phyloP scores from a whole-genome alignment of 2,329 filamentous ascomycete genomes.

The Alternaria sp. region DNA sequence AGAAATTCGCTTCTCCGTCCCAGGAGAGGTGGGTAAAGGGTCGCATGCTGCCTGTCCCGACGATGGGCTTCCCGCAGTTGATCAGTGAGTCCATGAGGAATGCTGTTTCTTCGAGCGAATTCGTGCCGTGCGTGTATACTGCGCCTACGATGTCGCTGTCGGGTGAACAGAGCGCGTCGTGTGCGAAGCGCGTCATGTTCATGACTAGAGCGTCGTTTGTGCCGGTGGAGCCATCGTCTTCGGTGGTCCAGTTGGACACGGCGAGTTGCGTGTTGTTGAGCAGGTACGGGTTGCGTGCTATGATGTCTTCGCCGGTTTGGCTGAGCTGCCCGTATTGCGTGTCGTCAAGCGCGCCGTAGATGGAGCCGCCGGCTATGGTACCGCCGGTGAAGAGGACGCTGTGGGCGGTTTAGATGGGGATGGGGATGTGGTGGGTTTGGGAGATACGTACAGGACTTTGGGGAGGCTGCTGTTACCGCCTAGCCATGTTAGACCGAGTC shows the following conservation, averaged over 20 bases:
- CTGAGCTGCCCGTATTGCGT: conserved; percentile 36
- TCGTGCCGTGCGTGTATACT: conserved; percentile 38
- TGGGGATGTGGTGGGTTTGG: neutral
- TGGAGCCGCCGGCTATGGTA: conserved; percentile 35
- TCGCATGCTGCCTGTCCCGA: conserved; percentile 34
- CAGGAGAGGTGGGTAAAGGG: conserved; percentile 34
- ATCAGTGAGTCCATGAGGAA: conserved; percentile 36
- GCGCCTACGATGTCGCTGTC: conserved; percentile 40
- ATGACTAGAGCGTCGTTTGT: conserved; percentile 39
- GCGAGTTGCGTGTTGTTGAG: conserved; percentile 39
- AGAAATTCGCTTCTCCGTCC: conserved; percentile 39
- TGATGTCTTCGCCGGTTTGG: conserved; percentile 34
- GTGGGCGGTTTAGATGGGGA: neutral
- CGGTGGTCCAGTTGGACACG: conserved; percentile 34
- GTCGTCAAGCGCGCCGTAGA: conserved; percentile 38
- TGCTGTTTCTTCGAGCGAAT: conserved; percentile 39
- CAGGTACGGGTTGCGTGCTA: conserved; percentile 34
- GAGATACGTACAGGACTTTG: conserved; percentile 26
- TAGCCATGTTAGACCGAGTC: conserved; percentile 29
- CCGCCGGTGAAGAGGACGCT: conserved; percentile 37
- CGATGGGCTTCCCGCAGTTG: conserved; percentile 38
- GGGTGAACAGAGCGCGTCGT: conserved; percentile 33
- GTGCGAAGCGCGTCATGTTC: conserved; percentile 41
- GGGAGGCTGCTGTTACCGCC: conserved; percentile 30
- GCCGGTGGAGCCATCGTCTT: conserved; percentile 28